Conservation (phyloP, 148 eudicot genomes). For the Rhododendron molle region DNA sequence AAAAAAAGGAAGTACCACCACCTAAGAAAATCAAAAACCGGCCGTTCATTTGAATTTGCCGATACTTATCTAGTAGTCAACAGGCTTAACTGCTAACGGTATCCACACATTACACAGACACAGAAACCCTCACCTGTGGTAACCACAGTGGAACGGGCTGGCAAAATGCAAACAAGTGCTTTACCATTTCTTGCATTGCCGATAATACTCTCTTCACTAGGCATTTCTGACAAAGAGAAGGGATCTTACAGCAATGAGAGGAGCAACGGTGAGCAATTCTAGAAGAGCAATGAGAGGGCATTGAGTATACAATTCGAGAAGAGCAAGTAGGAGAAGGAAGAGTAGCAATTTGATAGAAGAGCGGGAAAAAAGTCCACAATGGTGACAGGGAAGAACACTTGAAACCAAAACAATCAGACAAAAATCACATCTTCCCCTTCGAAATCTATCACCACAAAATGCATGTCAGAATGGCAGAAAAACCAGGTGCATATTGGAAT, state of each 20-base stretch:
- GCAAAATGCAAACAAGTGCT: not conserved
- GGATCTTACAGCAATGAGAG: not conserved
- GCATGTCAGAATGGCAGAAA: not conserved
- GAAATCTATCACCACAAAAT: not conserved
- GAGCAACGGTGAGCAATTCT: not conserved
- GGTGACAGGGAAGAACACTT: not conserved
- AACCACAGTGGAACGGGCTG: not conserved
- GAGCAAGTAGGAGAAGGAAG: not conserved
- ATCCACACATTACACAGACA: not conserved
- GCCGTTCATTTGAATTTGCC: not conserved
- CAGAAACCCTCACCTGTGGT: not conserved
- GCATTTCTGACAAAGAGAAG: not conserved
- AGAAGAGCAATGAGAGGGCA: not conserved
- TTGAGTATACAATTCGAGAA: no score
- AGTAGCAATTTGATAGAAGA: not conserved
- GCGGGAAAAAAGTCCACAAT: not conserved
- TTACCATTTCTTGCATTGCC: not conserved
- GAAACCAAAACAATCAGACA: not conserved
- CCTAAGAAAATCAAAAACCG: not conserved
- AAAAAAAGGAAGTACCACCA: not conserved
- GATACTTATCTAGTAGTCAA: not conserved
- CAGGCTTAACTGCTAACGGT: not conserved
- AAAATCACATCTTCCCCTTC: not conserved
- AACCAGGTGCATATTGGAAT: not conserved
- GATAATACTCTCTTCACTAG: not conserved